These are phyloP conservation scores for Nemania sp. DNA, from an alignment of 2,329 filamentous ascomycete genomes.

Conservation along the genomic window DNA sequence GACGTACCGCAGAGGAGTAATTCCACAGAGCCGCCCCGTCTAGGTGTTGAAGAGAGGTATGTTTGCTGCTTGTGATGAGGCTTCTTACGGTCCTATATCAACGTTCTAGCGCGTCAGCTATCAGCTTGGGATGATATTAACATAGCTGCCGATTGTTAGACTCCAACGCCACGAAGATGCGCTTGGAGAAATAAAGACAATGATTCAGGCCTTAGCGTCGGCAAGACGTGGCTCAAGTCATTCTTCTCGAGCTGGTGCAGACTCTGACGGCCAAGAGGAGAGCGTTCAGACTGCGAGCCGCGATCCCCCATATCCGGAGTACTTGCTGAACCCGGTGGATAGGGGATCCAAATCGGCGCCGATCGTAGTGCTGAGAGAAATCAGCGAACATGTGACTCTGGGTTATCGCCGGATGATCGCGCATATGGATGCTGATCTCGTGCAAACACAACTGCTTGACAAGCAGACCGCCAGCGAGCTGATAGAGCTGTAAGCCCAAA, in stretches of 20 bases:
- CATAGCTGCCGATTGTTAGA: conserved; percentile 20
- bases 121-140: neutral
- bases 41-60: conserved; percentile 38
- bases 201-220: conserved; percentile 31
- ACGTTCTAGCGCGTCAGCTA: neutral
- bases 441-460: conserved; percentile 40
- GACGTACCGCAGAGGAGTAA: conserved; percentile 7
- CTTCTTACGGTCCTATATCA: no score
- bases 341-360: conserved; percentile 40
- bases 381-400: conserved; percentile 37
- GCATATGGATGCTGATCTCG: conserved; percentile 38
- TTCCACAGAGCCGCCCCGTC: neutral
- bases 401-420: conserved; percentile 37
- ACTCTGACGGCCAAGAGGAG: conserved; percentile 16
- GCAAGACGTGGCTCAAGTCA: conserved; percentile 10
- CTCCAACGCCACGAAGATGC: conserved; percentile 37
- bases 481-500: conserved; percentile 37
- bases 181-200: conserved; percentile 35
- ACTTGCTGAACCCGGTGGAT: conserved; percentile 39
- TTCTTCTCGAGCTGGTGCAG: conserved; percentile 9
- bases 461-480: conserved; percentile 40
- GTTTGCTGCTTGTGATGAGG: neutral
- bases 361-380: conserved; percentile 40
- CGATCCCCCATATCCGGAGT: conserved; percentile 32
- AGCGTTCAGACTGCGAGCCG: conserved; percentile 18